Evolutionary conservation across 2,329 filamentous ascomycete genomes (phyloP).

Genomic region (Rutstroemia sp.): DNA sequence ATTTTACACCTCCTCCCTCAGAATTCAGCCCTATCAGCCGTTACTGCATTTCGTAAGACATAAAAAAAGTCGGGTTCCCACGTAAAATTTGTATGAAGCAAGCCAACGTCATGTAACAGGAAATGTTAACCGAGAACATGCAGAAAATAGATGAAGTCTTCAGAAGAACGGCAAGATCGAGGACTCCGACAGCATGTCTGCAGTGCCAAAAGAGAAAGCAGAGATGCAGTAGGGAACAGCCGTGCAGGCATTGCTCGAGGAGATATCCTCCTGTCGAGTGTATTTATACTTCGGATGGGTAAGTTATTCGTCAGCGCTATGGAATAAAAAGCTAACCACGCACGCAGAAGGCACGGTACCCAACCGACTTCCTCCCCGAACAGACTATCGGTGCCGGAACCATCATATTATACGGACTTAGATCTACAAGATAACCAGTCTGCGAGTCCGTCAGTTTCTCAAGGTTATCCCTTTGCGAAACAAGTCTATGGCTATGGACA

Average conservation of each 20-base stretch:
- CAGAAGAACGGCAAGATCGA: constrained; percentile 1
- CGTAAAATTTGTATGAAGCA: background rate
- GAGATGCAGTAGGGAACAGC: constrained; percentile 8
- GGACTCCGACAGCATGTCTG: constrained; percentile 4
- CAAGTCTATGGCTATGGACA: background rate
- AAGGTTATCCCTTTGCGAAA: background rate
- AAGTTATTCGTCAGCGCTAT: background rate
- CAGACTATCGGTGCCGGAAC: background rate
- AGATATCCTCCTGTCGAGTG: constrained; percentile 8
- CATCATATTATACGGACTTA: background rate
- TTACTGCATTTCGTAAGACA: background rate
- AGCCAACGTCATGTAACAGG: background rate
- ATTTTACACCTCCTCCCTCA: background rate
- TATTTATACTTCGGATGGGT: constrained; percentile 6
- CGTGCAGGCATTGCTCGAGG: constrained; percentile 9
- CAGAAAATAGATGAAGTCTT: constrained; percentile 8
- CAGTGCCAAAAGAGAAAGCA: constrained; percentile 10
- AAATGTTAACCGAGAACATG: constrained; percentile 4
- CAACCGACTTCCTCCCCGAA: background rate
- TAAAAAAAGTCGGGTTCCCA: constrained; percentile 7
- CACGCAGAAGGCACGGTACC: background rate
- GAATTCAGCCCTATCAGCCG: constrained; percentile 6
- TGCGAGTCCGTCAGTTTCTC: background rate
- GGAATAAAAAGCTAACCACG: background rate
- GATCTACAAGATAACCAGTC: background rate